Percentiles rank a stretch among this genome's conserved stretches.
Evolutionary conservation across 2,329 filamentous ascomycete species (phyloP).

Genomic region (Triangularia verruculosa): DNA sequence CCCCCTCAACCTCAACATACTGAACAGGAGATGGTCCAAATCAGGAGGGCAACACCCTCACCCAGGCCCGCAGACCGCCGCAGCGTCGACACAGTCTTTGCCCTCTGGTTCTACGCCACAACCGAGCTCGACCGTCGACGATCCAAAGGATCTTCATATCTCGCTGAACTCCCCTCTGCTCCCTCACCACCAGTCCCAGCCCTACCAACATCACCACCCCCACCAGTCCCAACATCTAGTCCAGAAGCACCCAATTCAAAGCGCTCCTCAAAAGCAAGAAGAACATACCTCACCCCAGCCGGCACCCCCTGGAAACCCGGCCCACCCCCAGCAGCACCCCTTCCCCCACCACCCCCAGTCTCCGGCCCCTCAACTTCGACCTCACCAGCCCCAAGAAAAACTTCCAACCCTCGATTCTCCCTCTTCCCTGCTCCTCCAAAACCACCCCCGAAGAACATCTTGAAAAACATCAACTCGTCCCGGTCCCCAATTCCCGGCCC

Average conservation of each 20-base stretch:
- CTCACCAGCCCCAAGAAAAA: not conserved
- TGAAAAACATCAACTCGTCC: constrained; percentile 2
- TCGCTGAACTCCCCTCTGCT: constrained; percentile 16
- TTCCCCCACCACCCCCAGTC: not conserved
- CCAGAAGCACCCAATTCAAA: not conserved
- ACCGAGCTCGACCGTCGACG: not conserved
- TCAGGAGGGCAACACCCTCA: not conserved
- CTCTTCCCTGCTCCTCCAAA: constrained; percentile 2
- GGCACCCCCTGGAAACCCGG: not conserved
- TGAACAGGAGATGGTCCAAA: not conserved
- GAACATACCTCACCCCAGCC: not conserved
- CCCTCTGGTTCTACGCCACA: constrained; percentile 17
- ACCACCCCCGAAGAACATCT: not conserved
- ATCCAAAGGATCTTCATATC: not conserved
- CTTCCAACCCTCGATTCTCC: constrained; percentile 1
- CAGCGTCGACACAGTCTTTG: constrained; percentile 20
- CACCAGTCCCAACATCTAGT: not conserved
- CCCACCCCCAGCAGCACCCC: not conserved
- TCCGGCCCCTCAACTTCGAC: not conserved
- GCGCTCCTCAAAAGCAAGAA: not conserved
- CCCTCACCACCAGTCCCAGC: not conserved
- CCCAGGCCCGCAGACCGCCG: constrained; percentile 7
- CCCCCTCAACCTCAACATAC: not conserved
- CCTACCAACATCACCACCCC: not conserved
- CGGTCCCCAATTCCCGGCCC: not conserved